These are phyloP conservation scores for Pseudogymnoascus sp. DNA, from an alignment of 2,329 filamentous ascomycete genomes.

Conservation along the genomic window DNA sequence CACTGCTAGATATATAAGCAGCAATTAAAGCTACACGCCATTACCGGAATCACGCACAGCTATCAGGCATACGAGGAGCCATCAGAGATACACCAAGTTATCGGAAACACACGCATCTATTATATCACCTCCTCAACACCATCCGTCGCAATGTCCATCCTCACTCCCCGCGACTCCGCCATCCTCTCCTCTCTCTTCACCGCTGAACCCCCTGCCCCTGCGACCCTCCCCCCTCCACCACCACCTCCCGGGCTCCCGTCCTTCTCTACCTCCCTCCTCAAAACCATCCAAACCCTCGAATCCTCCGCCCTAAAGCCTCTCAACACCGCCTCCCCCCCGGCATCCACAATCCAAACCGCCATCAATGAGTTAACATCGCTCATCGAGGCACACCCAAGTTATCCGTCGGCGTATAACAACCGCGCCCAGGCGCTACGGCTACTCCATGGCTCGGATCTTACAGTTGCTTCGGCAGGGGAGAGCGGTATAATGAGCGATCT, in stretches of 20 bases:
- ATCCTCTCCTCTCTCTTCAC: slow-evolving; percentile 25
- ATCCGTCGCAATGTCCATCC: not conserved
- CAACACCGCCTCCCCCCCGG: slow-evolving; percentile 24
- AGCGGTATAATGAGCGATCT: slow-evolving; percentile 26
- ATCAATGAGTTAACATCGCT: slow-evolving; percentile 46
- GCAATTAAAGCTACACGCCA: not conserved
- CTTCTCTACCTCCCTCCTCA: slow-evolving; percentile 49
- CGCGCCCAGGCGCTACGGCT: slow-evolving; percentile 60
- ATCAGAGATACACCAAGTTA: not conserved
- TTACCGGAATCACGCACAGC: not conserved
- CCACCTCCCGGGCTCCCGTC: slow-evolving; percentile 45
- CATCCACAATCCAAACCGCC: slow-evolving; percentile 40
- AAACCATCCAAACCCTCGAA: slow-evolving; percentile 45
- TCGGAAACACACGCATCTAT: not conserved
- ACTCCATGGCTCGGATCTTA: slow-evolving; percentile 50
- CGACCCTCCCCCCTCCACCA: slow-evolving; percentile 42
- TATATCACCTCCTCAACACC: not conserved
- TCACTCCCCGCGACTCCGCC: slow-evolving; percentile 31
- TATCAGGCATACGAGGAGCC: not conserved
- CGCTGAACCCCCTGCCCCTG: slow-evolving; percentile 49
- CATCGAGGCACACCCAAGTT: slow-evolving; percentile 51
- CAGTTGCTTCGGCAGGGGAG: slow-evolving; percentile 40
- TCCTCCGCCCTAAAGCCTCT: slow-evolving; percentile 33
- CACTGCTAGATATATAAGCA: not conserved
- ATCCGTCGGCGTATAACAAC: slow-evolving; percentile 70